Evolutionary conservation across 2,329 filamentous ascomycete species (phyloP).

Genomic region (Trematosphaeria pertusa): DNA sequence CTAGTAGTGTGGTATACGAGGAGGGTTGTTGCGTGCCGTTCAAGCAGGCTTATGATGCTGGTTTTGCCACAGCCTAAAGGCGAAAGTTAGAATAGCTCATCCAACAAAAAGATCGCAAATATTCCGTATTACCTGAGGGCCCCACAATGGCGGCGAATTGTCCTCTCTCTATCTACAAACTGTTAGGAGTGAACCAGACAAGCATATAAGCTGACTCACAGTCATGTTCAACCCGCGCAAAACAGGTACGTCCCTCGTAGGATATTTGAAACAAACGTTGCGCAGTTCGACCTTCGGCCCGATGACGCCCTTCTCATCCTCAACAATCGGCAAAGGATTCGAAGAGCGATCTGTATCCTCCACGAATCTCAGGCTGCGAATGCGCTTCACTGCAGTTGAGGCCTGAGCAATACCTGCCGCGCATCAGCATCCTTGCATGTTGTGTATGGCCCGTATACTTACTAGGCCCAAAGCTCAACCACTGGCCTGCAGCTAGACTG

Average conservation of each 20-base stretch:
- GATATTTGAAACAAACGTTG: conserved; percentile 88
- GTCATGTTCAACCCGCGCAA: conserved; percentile 59
- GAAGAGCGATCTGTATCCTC: conserved; percentile 3
- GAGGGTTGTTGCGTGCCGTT: conserved; percentile 41
- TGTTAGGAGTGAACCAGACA: not conserved
- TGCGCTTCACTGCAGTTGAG: conserved; percentile 28
- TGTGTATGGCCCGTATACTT: conserved; percentile 6
- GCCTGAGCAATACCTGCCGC: conserved; percentile 34
- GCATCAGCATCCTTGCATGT: not conserved
- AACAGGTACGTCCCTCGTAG: conserved; percentile 84
- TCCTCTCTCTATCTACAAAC: conserved; percentile 10
- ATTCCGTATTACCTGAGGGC: conserved; percentile 10
- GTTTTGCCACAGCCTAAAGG: conserved; percentile 69
- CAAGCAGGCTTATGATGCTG: conserved; percentile 66
- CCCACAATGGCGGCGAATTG: conserved; percentile 25
- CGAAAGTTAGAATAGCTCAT: not conserved
- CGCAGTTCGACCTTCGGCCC: conserved; percentile 68
- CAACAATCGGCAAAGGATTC: not conserved
- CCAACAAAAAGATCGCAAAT: too few relatives aligned
- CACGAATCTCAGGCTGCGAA: conserved; percentile 14
- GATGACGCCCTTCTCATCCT: not conserved
- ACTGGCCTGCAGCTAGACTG: conserved; percentile 33
- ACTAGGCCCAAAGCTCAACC: conserved; percentile 38
- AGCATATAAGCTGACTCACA: not conserved
- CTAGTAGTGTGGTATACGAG: not conserved